Base-by-base conservation (phyloP, 345 rosid species). In the Hevea brasiliensis region DNA sequence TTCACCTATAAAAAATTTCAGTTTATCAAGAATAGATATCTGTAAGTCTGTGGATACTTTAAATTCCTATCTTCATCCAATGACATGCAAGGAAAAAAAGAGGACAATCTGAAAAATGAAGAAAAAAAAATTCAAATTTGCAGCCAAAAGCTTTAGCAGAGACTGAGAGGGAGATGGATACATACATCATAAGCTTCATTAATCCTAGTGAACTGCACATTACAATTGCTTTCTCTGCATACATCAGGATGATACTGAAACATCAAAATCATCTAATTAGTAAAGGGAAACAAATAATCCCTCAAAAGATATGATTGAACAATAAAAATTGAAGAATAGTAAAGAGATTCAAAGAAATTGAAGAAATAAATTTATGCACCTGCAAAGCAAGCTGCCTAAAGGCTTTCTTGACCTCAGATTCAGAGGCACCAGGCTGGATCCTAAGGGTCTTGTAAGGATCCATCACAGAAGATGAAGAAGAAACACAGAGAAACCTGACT, bases 221-320 rank as follows among this genome's bases (percentile, higher is more conserved):
- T 94, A 29, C 94, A 90, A 77, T 89, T 90, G 79, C 68, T 88
- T 83, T 92, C 99, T 83, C 90, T 88, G 80, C 99, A 95, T 8
- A 95, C 98, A 79, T 95, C 99, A 14, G 99, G 99, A 87, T 95
- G 99, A 84, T 92, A 92, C 97, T 91, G 92, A 71, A 81, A 56
- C 55, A 65, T 0, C 65, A 56, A 26, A 68, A 47, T 27, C 14
- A 58, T 51, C 67, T 32, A 32, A 79, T 70, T 35, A 67, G 63
- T 21, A 50, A 29, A 26, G 9, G 1, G 63, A 60, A 32, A 17
- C 8, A 51, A 11, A 42, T 44, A 66, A 21, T 4, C 51, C 35
- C 55, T 59, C 21, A 27, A 29, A 24, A 24, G 55, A 3, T 6
- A 26, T 6, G 26, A 26, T 11, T 14, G 62, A 44, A 9, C 26